phyloP scores from a whole-genome alignment of 352 stramenopile genomes.

The Stramenopiles sp. region DNA sequence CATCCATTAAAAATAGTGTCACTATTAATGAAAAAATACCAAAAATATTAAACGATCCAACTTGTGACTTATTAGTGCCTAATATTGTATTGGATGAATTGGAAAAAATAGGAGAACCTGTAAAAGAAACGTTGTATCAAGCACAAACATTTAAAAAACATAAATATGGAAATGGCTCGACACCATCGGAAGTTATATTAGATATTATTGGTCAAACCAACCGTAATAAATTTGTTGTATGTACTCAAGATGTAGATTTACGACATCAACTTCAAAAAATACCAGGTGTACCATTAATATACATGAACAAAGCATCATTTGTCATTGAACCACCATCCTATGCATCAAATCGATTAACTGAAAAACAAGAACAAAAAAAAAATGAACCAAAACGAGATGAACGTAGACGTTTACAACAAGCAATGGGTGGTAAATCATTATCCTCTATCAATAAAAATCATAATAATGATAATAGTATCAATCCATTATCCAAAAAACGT shows the following conservation, averaged over 20 bases:
- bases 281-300: not conserved
- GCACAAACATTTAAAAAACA: not conserved
- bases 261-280: not conserved
- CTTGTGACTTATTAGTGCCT: not conserved
- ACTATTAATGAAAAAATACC: not conserved
- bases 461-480: not conserved
- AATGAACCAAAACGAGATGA: not conserved
- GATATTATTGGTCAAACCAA: not conserved
- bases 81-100: not conserved
- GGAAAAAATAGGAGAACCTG: not conserved
- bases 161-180: not conserved
- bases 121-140: not conserved
- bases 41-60: not conserved
- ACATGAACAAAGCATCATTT: not conserved
- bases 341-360: not conserved
- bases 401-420: not conserved
- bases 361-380: not conserved
- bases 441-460: not conserved
- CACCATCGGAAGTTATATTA: not conserved
- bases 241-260: not conserved
- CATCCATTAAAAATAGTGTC: not conserved
- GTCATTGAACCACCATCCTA: not conserved
- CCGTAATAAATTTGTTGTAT: not conserved
- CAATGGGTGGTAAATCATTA: not conserved
- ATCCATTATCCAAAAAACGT: not conserved